Evolutionary conservation across 2,329 filamentous ascomycete genomes (phyloP).

Genomic region (Cladophialophora chaetospira): DNA sequence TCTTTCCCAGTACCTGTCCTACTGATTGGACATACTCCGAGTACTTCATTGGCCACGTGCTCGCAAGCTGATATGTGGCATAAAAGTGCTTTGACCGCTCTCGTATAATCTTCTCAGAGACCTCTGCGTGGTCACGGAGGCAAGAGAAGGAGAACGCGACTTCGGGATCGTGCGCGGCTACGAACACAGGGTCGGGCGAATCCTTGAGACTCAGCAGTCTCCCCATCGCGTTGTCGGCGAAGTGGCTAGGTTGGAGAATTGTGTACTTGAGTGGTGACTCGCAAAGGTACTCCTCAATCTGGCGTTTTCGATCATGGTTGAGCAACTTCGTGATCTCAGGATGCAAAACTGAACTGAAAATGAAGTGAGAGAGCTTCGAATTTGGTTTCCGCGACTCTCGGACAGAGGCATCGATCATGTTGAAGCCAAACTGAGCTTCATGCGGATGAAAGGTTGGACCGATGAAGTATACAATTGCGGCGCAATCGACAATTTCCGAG

Average conservation of each 20-base stretch:
- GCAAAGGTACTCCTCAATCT: constrained; percentile 7
- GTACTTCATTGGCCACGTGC: constrained; percentile 10
- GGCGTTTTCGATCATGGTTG: background rate
- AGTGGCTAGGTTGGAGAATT: constrained; percentile 19
- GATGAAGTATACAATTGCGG: constrained; percentile 39
- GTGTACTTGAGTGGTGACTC: constrained; percentile 4
- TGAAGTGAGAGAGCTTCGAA: constrained; percentile 39
- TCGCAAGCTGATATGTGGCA: constrained; percentile 13
- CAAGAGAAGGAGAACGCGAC: constrained; percentile 7
- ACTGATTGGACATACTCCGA: constrained; percentile 9
- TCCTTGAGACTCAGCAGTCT: constrained; percentile 7
- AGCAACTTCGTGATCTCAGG: constrained; percentile 42
- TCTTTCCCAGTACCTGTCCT: constrained; percentile 4
- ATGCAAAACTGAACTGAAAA: constrained; percentile 40
- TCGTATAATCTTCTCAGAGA: constrained; percentile 8
- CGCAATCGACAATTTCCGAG: constrained; percentile 35
- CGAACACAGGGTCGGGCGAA: background rate
- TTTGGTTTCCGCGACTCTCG: constrained; percentile 9
- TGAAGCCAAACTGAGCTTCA: constrained; percentile 39
- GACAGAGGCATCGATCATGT: constrained; percentile 42
- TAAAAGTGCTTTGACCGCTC: constrained; percentile 11
- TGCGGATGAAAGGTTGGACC: constrained; percentile 41
- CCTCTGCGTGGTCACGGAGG: constrained; percentile 15
- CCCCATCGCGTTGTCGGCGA: constrained; percentile 13
- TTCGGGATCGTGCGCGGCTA: constrained; percentile 1